A percentile compares a stretch with the other conserved stretches of the same genome.
These are phyloP conservation scores for Mycena metata DNA, from an alignment of 768 basidiomycete genomes.

Conservation along the genomic window DNA sequence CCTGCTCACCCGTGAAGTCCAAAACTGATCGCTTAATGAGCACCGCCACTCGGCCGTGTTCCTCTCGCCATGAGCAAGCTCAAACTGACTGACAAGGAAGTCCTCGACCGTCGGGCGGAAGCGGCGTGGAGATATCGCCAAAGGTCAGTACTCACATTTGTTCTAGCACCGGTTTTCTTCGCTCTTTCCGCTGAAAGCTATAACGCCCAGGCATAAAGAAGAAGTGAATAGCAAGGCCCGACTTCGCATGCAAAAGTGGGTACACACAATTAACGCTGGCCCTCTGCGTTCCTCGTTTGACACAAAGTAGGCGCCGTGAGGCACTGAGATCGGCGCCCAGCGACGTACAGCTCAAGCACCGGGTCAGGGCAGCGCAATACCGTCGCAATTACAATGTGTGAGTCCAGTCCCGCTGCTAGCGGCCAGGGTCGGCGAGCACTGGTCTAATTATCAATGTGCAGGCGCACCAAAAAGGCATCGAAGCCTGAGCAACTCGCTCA, in stretches of 20 bases:
- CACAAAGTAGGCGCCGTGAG: background rate
- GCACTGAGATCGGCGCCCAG: background rate
- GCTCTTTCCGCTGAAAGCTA: too few relatives aligned
- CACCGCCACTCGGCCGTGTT: background rate
- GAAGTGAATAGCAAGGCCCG: background rate
- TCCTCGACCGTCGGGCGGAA: background rate
- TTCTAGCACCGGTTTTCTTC: too few relatives aligned
- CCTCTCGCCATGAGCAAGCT: background rate
- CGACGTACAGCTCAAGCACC: background rate
- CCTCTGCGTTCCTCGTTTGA: too few relatives aligned
- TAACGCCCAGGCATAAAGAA: background rate
- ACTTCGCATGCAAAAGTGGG: conserved; percentile 1
- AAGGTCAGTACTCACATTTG: too few relatives aligned
- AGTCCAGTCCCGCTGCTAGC: too few relatives aligned
- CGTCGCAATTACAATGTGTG: background rate
- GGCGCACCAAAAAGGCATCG: too few relatives aligned
- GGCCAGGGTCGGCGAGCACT: too few relatives aligned
- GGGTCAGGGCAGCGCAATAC: background rate
- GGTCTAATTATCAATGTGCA: too few relatives aligned
- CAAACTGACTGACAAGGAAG: background rate
- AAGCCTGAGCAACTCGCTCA: too few relatives aligned
- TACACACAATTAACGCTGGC: background rate
- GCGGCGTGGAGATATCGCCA: conserved; percentile 8
- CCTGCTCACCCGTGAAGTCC: too few relatives aligned
- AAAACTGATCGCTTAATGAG: background rate